Evolutionary conservation across 106 monocot genomes (phyloP).

Genomic region (Apostasia shenzhenica): DNA sequence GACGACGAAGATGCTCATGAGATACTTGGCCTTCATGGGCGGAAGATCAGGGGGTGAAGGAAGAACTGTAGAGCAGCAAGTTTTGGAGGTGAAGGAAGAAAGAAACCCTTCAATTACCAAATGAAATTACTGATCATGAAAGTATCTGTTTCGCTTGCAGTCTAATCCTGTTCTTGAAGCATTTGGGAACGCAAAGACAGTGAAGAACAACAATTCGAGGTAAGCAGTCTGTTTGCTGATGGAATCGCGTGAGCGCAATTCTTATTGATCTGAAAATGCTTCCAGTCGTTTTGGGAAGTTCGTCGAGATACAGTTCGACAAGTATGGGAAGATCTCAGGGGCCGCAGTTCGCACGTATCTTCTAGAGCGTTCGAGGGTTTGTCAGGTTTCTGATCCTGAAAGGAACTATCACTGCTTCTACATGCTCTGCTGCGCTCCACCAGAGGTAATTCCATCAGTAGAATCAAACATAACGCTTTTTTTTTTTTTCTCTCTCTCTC

Average conservation of each 20-base stretch:
- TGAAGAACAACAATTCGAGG: constrained; percentile 98
- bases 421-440: constrained; percentile 90
- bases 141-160: constrained; percentile 20
- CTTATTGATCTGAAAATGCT: constrained; percentile 3
- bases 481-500: no score
- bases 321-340: constrained; percentile 93
- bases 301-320: constrained; percentile 96
- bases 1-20: constrained; percentile 98
- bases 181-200: constrained; percentile 92
- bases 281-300: constrained; percentile 93
- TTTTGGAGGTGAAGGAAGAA: constrained; percentile 64
- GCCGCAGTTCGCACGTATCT: constrained; percentile 91
- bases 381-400: constrained; percentile 92
- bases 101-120: not conserved
- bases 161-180: constrained; percentile 97
- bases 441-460: constrained; percentile 46
- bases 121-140: not conserved
- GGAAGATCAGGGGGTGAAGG: constrained; percentile 78
- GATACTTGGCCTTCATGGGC: constrained; percentile 95
- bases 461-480: no score
- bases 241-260: not conserved
- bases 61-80: constrained; percentile 93
- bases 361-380: constrained; percentile 86
- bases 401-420: constrained; percentile 98
- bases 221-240: constrained; percentile 13